These are phyloP conservation scores for Coemansia sp. DNA, from an alignment of 192 early-diverging fungal species.

Conservation along the genomic window DNA sequence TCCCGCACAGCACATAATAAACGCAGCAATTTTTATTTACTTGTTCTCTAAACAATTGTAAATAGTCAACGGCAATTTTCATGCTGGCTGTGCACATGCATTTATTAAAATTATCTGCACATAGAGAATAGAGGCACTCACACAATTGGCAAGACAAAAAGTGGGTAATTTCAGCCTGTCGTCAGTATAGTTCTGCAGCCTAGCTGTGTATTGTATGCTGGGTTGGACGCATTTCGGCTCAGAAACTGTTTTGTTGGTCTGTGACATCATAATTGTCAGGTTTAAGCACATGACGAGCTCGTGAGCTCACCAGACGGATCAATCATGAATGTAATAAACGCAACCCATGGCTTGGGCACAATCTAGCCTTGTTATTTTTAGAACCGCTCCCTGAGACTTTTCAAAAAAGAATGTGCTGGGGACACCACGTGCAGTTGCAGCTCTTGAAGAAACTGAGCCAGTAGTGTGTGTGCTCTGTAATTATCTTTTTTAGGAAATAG, in stretches of 20 bases:
- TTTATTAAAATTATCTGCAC: constrained; percentile 12
- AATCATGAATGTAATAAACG: background rate
- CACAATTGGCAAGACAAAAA: constrained; percentile 6
- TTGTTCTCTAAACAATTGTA: constrained; percentile 7
- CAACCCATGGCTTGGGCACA: background rate
- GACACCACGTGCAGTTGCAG: no score
- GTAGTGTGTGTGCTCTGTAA: background rate
- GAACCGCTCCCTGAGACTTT: background rate
- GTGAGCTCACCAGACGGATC: background rate
- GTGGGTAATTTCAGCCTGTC: constrained; percentile 4
- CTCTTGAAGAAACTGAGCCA: no score
- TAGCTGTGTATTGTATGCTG: no score
- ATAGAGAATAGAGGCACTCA: background rate
- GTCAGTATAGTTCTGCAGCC: background rate
- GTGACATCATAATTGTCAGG: background rate
- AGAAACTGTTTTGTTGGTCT: background rate
- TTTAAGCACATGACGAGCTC: constrained; percentile 1
- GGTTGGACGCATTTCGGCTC: background rate
- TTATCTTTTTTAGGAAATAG: background rate
- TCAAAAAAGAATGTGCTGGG: no score
- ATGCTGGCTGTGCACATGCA: constrained; percentile 11
- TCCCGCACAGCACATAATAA: constrained; percentile 6
- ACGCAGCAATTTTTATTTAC: background rate
- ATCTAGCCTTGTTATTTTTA: background rate
- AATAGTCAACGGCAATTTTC: constrained; percentile 18